Evolutionary conservation across 495 filamentous ascomycete species (phyloP), one percentile per base, ranked within the genome.

Genomic region (Amniculicola lignicola): DNA sequence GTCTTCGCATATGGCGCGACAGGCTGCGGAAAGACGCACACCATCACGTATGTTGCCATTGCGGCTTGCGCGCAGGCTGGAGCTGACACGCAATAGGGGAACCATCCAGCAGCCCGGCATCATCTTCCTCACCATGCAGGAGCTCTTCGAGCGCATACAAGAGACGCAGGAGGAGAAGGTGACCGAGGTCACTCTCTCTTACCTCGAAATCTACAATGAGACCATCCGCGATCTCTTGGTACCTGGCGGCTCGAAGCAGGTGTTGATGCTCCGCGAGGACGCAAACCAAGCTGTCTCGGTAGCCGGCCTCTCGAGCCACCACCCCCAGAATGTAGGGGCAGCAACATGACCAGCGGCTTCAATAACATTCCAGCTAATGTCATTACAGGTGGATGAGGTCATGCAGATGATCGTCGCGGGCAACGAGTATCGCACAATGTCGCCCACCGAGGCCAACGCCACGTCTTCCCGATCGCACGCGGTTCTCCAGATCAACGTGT

Each of bases 401-500:
- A 99, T 99, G 93, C 90, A 97, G 67, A 96, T 99, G 85, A 97
- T 99, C 63, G 82, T 99, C 55, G 81, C 83, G 67, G 93, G 93
- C 25, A 99, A 99, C 68, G 88, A 94, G 58, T 88, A 84, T 64
- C 84, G 93, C 15, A 99, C 93, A 12, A 93, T 96, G 72, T 97
- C 93, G 1, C 94, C 93, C 2, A 99, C 93, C 10, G 93, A 91
- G 70, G 93, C 93, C 39, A 99, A 99, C 69, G 94, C 93, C 24
- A 96, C 93, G 29, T 97, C 94, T 2, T 97, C 94, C 3, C 86
- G 93, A 70, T 97, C 94, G 0, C 93, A 99, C 65, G 93, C 93
- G n/a, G 93, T 99, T 19, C 82, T 99, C 0, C 93, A 99, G 71
- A 95, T 99, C 73, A 97, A 97, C 62, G 74, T 99, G 33, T 85